Base-by-base conservation (phyloP, 2,329 filamentous ascomycete genomes). In the Nemania serpens region DNA sequence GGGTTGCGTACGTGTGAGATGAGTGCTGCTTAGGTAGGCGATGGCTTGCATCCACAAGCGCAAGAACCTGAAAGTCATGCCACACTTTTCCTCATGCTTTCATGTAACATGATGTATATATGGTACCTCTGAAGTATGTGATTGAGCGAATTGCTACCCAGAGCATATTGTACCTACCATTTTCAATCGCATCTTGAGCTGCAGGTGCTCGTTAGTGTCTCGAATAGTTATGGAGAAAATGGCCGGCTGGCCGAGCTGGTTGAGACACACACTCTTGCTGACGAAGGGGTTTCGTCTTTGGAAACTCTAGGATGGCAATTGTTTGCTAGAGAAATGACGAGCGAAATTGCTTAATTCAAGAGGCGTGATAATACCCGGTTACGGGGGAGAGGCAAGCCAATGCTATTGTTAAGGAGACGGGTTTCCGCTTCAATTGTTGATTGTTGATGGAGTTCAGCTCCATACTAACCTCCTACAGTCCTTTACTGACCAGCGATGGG, bases 191-290 rank as follows among this genome's bases (percentile, higher is more conserved):
- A 55, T 51, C 41, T 50, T 22, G 45, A 56, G 54, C 56, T 59
- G 60, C 53, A 60, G 43, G 61, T 58, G 52, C 53, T 56, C 54
- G 49, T 58, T 55, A 64, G 58, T 52, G 61, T 51, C 45, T 55
- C 25, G 48, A 61, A 53, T 52, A 61, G 59, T 58, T 39, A 13
- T 54, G 54, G 41, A 33, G 39, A 61, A 29, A 55, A 57, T 55
- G 58, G 54, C 58, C 58, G 50, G 58, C 55, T 41, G 43, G 53
- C 54, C 37, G 50, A 37, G 42, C 45, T 55, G 55, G 46, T 54
- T 56, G 50, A 64, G 60, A 64, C 61, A 51, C 41, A 61, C 61
- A 51, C 41, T 53, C 13, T 39, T 46, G 61, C 49, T 61, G 39
- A 43, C 50, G 55, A 56, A 43, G 50, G 56, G 47, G 55, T 64